Conservation (phyloP, 1,284 basidiomycete genomes). For the Apiotrichum gamsii region DNA sequence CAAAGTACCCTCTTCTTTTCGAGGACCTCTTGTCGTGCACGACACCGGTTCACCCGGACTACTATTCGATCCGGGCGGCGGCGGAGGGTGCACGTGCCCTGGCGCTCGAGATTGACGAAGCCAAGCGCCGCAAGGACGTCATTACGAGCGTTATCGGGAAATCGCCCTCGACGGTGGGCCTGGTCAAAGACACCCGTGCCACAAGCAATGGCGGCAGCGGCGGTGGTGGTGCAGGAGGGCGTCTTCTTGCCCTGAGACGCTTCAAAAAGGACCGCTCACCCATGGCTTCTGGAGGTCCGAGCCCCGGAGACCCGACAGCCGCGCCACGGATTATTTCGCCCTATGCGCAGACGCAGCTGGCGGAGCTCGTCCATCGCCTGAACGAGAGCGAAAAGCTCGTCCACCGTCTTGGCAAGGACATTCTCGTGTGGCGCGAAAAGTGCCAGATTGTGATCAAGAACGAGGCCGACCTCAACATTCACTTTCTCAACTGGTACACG, state of each 20-base stretch:
- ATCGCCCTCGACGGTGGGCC: conserved; percentile 17
- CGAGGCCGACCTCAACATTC: conserved; percentile 28
- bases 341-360: conserved; percentile 23
- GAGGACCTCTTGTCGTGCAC: conserved; percentile 72
- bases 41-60: conserved; percentile 67
- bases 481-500: conserved; percentile 35
- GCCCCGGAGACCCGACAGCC: neutral
- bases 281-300: neutral
- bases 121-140: conserved; percentile 73
- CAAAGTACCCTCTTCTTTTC: conserved; percentile 86
- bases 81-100: conserved; percentile 66
- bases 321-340: conserved; percentile 21
- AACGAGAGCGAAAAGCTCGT: conserved; percentile 37
- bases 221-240: conserved; percentile 6
- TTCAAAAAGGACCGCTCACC: conserved; percentile 41
- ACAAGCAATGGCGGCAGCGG: too few species aligned
- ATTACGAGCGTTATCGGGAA: conserved; percentile 53
- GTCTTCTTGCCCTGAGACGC: conserved; percentile 28
- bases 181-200: conserved; percentile 9
- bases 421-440: conserved; percentile 34
- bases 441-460: conserved; percentile 33
- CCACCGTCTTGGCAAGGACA: conserved; percentile 37
- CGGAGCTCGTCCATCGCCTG: conserved; percentile 29
- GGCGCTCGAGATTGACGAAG: conserved; percentile 80
- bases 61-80: conserved; percentile 59